These are phyloP conservation scores for Pleurotus platypus DNA, from an alignment of 768 basidiomycete species.

Conservation along the genomic window DNA sequence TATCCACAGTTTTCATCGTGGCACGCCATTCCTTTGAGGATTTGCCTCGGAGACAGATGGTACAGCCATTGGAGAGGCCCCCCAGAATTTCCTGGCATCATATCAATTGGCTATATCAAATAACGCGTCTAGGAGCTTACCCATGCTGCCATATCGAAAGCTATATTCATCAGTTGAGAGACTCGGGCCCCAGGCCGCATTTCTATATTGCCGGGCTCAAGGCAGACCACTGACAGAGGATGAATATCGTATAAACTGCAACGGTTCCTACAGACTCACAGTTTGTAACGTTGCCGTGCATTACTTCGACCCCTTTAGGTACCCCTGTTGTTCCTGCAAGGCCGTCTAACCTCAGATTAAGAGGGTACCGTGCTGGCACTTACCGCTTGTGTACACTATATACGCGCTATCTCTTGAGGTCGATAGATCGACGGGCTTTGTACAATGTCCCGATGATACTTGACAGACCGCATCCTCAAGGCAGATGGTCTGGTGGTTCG, in stretches of 20 bases:
- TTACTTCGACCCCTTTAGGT: slow-evolving; percentile 61
- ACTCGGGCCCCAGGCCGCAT: slow-evolving; percentile 56
- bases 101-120: slow-evolving; percentile 13
- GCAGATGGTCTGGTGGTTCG: slow-evolving; percentile 22
- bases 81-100: slow-evolving; percentile 46
- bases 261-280: slow-evolving; percentile 27
- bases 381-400: slow-evolving; percentile 53
- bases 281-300: slow-evolving; percentile 56
- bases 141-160: slow-evolving; percentile 70
- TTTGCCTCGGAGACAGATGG: slow-evolving; percentile 50
- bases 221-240: slow-evolving; percentile 29
- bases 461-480: slow-evolving; percentile 29
- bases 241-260: slow-evolving; percentile 5
- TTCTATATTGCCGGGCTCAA: slow-evolving; percentile 48
- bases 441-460: slow-evolving; percentile 21
- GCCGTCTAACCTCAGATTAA: slow-evolving; percentile 1
- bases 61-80: slow-evolving; percentile 46
- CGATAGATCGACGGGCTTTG: slow-evolving; percentile 26
- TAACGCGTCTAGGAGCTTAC: slow-evolving; percentile 23
- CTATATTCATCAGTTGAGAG: slow-evolving; percentile 58
- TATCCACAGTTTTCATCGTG: slow-evolving; percentile 45
- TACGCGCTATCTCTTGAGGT: slow-evolving; percentile 30
- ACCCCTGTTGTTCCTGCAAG: slow-evolving; percentile 47
- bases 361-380: slow-evolving; percentile 13
- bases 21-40: slow-evolving; percentile 45